Conservation (phyloP, 192 early-diverging fungal genomes). For the Mortierella alpina region DNA sequence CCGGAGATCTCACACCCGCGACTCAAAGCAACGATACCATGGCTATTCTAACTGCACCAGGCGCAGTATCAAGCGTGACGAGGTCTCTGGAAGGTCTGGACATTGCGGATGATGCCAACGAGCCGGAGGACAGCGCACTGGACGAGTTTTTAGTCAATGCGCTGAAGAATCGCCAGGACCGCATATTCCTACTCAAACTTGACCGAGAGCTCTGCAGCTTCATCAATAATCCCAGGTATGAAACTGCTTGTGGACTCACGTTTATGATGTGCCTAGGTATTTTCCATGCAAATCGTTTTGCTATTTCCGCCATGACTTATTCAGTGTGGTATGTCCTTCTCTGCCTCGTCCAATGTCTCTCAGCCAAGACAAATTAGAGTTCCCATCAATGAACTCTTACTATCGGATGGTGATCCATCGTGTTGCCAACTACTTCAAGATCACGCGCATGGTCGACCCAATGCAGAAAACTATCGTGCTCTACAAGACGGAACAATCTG, state of each 20-base stretch:
- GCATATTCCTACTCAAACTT: conserved; percentile 75
- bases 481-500: conserved; percentile 65
- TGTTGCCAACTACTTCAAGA: conserved; percentile 73
- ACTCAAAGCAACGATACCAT: not conserved
- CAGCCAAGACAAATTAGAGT: conserved; percentile 68
- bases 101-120: conserved; percentile 28
- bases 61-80: conserved; percentile 2
- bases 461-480: conserved; percentile 64
- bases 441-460: conserved; percentile 71
- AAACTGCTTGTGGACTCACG: not conserved
- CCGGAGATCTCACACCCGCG: not conserved
- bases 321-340: conserved; percentile 1
- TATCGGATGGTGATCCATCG: conserved; percentile 80
- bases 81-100: conserved; percentile 30
- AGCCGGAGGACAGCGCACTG: conserved; percentile 48
- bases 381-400: conserved; percentile 79
- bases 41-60: not conserved
- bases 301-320: not conserved
- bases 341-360: not conserved
- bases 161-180: conserved; percentile 70
- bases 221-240: conserved; percentile 67
- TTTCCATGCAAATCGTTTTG: conserved; percentile 1
- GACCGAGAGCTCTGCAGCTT: conserved; percentile 73
- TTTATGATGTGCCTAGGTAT: not conserved
- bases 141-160: conserved; percentile 73